Percentiles rank a stretch among this genome's conserved stretches.
Conservation (phyloP, 228 moss, liverwort and hornwort species). For the Sphagnum magellanicum region DNA sequence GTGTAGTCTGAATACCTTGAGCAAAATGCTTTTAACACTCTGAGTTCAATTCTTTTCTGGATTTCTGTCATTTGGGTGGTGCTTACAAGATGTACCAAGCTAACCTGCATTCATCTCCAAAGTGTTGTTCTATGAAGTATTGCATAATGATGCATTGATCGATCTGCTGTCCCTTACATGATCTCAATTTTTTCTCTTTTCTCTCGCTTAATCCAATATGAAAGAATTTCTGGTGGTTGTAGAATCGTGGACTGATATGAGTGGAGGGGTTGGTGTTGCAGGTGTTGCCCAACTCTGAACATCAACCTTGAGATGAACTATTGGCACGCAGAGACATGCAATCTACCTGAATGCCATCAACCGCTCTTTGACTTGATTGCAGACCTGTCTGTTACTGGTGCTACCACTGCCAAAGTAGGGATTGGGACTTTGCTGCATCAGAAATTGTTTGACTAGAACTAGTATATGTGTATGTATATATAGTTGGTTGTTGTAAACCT, state of each 20-base stretch:
- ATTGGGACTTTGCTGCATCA: neutral
- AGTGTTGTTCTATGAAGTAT: neutral
- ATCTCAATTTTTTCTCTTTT: neutral
- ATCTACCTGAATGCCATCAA: constrained; percentile 75
- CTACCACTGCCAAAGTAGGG: constrained; percentile 65
- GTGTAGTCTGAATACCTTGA: too few species aligned
- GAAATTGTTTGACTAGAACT: neutral
- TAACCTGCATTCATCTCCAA: neutral
- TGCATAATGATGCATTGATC: neutral
- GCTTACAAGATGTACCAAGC: too few species aligned
- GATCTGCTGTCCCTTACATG: neutral
- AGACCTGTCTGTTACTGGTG: constrained; percentile 73
- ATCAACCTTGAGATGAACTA: constrained; percentile 99
- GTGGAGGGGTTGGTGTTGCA: constrained; percentile 12
- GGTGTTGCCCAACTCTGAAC: constrained; percentile 89
- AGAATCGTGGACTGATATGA: too few species aligned
- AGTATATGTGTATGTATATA: too few species aligned
- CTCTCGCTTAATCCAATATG: too few species aligned
- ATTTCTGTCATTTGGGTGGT: too few species aligned
- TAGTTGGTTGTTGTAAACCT: too few species aligned
- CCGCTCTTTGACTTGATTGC: constrained; percentile 86
- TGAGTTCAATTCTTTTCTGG: too few species aligned
- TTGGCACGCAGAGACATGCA: constrained; percentile 96
- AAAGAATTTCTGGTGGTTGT: too few species aligned
- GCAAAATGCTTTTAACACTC: too few species aligned